A percentile compares a stretch with the other conserved stretches of the same genome.
These are phyloP conservation scores for Fusarium heterosporum DNA, from an alignment of 2,329 filamentous ascomycete genomes.

Conservation along the genomic window DNA sequence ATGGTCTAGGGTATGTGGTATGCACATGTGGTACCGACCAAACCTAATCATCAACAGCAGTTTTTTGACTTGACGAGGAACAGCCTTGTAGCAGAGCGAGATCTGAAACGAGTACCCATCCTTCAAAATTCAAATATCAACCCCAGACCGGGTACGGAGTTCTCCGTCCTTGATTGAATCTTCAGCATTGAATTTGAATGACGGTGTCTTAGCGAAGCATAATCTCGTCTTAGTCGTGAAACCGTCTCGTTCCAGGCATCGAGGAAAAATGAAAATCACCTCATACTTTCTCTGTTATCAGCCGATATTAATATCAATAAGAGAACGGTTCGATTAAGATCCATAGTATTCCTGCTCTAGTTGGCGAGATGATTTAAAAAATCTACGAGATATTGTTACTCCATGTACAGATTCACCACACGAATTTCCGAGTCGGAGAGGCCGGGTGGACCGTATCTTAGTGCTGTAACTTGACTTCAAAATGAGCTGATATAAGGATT, in stretches of 20 bases:
- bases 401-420: neutral
- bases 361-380: neutral
- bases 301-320: no score
- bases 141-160: neutral
- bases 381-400: neutral
- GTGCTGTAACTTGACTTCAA: constrained; percentile 2
- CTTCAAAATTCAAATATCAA: neutral
- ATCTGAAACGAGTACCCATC: neutral
- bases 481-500: constrained; percentile 17
- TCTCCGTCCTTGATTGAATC: neutral
- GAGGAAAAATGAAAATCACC: no score
- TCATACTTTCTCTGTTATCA: no score
- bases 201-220: constrained; percentile 6
- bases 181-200: constrained; percentile 1
- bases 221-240: constrained; percentile 8
- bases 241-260: no score
- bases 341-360: neutral
- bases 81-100: neutral
- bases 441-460: constrained; percentile 3
- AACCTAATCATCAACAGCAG: neutral
- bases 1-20: constrained; percentile 27
- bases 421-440: constrained; percentile 11
- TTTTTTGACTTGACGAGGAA: neutral
- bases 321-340: no score
- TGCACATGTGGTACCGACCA: neutral